Evolutionary conservation across 2,329 filamentous ascomycete species (phyloP).

Genomic region (Fusarium nisikadoi): DNA sequence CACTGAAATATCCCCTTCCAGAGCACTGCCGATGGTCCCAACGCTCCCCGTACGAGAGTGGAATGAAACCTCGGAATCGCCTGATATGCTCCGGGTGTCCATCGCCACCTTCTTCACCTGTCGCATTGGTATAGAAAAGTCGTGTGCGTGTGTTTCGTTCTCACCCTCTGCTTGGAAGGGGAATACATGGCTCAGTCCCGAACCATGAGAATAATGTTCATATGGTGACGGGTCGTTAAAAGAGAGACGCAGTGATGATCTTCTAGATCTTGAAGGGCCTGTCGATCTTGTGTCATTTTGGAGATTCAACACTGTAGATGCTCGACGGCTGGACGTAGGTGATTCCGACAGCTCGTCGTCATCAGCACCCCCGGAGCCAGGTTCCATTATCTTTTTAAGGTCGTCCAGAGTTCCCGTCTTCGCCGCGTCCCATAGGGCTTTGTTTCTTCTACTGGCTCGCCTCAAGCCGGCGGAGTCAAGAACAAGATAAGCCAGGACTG

Average conservation of each 20-base stretch:
- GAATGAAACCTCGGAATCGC: conserved; percentile 84
- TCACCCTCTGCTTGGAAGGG: conserved; percentile 76
- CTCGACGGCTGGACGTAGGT: conserved; percentile 55
- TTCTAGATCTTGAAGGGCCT: conserved; percentile 45
- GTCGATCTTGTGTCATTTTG: conserved; percentile 52
- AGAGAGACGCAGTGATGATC: conserved; percentile 55
- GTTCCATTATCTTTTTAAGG: conserved; percentile 83
- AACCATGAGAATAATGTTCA: conserved; percentile 65
- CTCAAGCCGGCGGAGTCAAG: conserved; percentile 84
- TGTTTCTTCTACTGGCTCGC: conserved; percentile 86
- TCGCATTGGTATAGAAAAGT: conserved; percentile 52
- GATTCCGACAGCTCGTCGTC: conserved; percentile 57
- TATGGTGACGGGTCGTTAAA: conserved; percentile 44
- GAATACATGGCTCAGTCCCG: conserved; percentile 84
- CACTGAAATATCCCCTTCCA: conserved; percentile 89
- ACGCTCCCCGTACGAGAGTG: conserved; percentile 83
- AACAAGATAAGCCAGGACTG: conserved; percentile 87
- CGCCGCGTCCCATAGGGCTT: conserved; percentile 86
- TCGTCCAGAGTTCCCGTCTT: conserved; percentile 80
- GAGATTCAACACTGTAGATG: conserved; percentile 61
- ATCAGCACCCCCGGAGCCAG: conserved; percentile 62
- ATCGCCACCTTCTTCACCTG: conserved; percentile 84
- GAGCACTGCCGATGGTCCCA: conserved; percentile 75
- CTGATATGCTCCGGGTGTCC: conserved; percentile 89
- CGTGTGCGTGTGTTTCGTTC: conserved; percentile 48